Evolutionary conservation across 345 rosid species (phyloP).

Genomic region (Cardamine chenopodiifolia): DNA sequence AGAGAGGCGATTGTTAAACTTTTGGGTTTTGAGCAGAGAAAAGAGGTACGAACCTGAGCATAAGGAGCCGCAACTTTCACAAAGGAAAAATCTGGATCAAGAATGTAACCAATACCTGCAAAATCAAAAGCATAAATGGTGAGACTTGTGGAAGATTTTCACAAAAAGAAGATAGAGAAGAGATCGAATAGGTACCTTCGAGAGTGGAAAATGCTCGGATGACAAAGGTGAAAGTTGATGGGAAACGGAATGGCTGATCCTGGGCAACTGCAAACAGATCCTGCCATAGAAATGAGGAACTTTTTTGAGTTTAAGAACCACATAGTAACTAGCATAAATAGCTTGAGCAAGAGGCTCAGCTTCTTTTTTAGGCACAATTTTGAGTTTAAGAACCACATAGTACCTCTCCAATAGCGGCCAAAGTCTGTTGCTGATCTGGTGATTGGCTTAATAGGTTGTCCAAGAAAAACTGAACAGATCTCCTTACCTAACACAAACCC

Average conservation of each 20-base stretch:
- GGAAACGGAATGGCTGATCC: constrained; percentile 94
- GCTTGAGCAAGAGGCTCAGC: background rate
- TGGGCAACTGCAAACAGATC: constrained; percentile 93
- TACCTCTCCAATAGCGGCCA: constrained; percentile 94
- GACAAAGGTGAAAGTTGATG: constrained; percentile 88
- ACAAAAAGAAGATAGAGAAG: constrained; percentile 13
- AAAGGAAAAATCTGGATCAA: constrained; percentile 84
- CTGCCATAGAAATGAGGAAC: constrained; percentile 46
- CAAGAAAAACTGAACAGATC: constrained; percentile 92
- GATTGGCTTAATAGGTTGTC: constrained; percentile 74
- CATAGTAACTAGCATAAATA: constrained; percentile 7
- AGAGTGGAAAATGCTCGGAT: constrained; percentile 91
- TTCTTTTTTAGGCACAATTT: constrained; percentile 11
- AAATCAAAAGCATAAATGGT: constrained; percentile 13
- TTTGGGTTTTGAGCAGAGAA: constrained; percentile 3
- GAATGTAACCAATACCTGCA: constrained; percentile 85
- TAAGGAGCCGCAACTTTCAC: constrained; percentile 92
- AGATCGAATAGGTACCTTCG: constrained; percentile 59
- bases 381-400: background rate
- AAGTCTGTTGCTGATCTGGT: constrained; percentile 88
- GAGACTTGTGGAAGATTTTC: background rate
- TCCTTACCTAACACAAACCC: constrained; percentile 66
- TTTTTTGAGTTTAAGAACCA: background rate
- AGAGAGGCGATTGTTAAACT: background rate
- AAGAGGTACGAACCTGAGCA: constrained; percentile 62